Evolutionary conservation across 208 protist genomes (phyloP), one percentile per base, ranked within the genome.

Genomic region (Novymonas esmeraldas): DNA sequence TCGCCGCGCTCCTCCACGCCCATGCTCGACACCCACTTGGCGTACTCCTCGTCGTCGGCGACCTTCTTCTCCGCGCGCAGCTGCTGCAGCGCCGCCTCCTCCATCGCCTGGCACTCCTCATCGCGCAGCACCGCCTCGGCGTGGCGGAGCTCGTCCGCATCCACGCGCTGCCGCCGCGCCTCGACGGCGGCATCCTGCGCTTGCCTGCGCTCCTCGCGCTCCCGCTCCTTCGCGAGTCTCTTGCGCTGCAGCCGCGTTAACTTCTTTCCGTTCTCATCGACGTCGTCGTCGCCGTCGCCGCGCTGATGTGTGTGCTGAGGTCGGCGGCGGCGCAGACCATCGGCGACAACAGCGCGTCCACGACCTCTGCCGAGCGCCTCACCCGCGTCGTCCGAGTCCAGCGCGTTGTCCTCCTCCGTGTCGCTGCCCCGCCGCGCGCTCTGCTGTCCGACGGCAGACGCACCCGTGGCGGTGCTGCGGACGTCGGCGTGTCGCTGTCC

Each of bases 1-100:
- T 94, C 87, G n/a, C 88, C 85, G 24, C 82, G 64, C 58, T 78
- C 82, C 62, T 89, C 88, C 9, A 91, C 76, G 4, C 69, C 82
- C 31, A 91, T 94, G 33, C 77, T 78, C 13, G 68, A 73, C 2
- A 79, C 74, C 84, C 88, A 91, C 52, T 80, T 82, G 10, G 66
- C 72, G 63, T 91, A 91, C 65, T 90, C 88, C 45, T 84, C 88
- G 24, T 87, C 78, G 2, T 91, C 84, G 1, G 57, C 62, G 20
- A 64, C 66, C 31, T 72, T 65, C 71, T 84, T 86, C 20, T 88
- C 84, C n/a, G 73, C 80, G 2, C 84, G 79, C 55, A 94, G 71
- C 60, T 89, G 60, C 52, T 82, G 61, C 55, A 94, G 73, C 18
- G 87, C 84, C 36, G 28, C 49, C 41, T 89, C 78, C 50, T 90